These are phyloP conservation scores for Nymphaea thermarum DNA, from an alignment of 164 flowering plant genomes.

Conservation along the genomic window DNA sequence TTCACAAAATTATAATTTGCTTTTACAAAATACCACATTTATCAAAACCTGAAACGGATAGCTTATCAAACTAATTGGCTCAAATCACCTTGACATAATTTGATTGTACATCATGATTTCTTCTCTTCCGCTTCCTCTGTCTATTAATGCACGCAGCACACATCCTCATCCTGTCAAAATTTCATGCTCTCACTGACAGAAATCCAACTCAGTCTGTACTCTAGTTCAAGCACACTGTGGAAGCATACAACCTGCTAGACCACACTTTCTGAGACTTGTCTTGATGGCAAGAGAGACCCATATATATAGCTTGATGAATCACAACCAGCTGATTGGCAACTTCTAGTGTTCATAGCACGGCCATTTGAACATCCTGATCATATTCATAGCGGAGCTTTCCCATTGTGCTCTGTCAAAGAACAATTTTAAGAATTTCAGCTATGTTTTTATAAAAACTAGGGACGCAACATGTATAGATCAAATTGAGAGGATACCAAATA, in stretches of 20 bases:
- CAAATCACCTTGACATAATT: constrained; percentile 11
- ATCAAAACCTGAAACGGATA: background rate
- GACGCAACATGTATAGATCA: background rate
- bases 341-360: constrained; percentile 13
- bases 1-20: background rate
- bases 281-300: constrained; percentile 10
- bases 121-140: constrained; percentile 3
- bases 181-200: constrained; percentile 3
- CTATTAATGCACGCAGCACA: background rate
- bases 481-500: background rate
- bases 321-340: constrained; percentile 15
- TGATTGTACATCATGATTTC: constrained; percentile 1
- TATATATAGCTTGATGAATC: background rate
- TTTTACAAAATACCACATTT: background rate
- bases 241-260: constrained; percentile 27
- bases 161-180: constrained; percentile 3
- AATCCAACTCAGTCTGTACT: constrained; percentile 20
- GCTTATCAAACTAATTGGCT: constrained; percentile 16
- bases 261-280: constrained; percentile 24
- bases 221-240: constrained; percentile 31
- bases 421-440: constrained; percentile 4
- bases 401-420: constrained; percentile 17
- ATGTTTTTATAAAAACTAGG: background rate
- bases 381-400: constrained; percentile 17
- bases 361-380: constrained; percentile 16